A percentile compares a stretch with the other conserved stretches of the same genome.
Conservation (phyloP, 2,329 filamentous ascomycete species). For the Penicillium vulpinum region DNA sequence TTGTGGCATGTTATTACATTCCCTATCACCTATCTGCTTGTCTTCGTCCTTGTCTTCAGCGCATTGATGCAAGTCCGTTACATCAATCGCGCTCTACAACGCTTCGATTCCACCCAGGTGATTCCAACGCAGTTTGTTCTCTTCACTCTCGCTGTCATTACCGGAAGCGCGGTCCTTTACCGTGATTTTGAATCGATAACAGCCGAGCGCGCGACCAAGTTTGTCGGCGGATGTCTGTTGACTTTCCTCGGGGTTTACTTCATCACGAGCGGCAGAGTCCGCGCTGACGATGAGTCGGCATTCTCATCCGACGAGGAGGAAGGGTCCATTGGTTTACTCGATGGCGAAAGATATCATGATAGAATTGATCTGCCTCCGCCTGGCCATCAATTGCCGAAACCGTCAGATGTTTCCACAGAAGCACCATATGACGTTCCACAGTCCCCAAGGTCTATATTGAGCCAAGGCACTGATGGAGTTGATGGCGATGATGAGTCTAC, state of each 20-base stretch:
- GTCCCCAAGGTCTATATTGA: constrained; percentile 38
- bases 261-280: constrained; percentile 80
- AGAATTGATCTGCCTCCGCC: constrained; percentile 34
- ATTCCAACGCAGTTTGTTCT: constrained; percentile 97
- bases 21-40: constrained; percentile 84
- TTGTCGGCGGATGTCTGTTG: constrained; percentile 83
- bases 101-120: constrained; percentile 95
- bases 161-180: constrained; percentile 90
- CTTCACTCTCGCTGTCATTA: constrained; percentile 92
- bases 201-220: constrained; percentile 72
- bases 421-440: constrained; percentile 19
- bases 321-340: constrained; percentile 46
- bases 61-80: constrained; percentile 98
- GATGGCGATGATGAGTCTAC: constrained; percentile 37
- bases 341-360: constrained; percentile 41
- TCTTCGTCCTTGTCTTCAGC: constrained; percentile 75
- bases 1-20: constrained; percentile 87
- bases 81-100: constrained; percentile 83
- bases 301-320: constrained; percentile 67
- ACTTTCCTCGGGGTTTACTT: constrained; percentile 98
- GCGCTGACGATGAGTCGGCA: constrained; percentile 59
- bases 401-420: constrained; percentile 13
- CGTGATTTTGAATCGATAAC: constrained; percentile 89
- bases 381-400: constrained; percentile 21
- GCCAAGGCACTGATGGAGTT: constrained; percentile 33